Evolutionary conservation across 352 stramenopile genomes (phyloP), one percentile per base, ranked within the genome.

Genomic region (Proteromonas lacertae): DNA sequence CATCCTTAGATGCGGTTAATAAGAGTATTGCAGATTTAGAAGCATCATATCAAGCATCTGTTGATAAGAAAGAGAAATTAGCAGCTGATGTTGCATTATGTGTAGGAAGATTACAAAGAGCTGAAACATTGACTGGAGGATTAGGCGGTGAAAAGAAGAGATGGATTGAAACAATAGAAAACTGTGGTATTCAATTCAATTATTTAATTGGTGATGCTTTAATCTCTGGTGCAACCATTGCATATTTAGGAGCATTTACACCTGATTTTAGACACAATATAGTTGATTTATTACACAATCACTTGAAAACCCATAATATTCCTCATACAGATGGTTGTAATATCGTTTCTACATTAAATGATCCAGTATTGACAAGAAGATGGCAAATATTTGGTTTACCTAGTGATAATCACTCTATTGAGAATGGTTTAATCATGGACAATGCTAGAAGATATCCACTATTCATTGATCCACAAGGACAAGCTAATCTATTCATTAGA

Each of bases 401-500:
- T 7, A 66, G 64, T 3, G 72, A 88, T 43, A 74, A 64, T 19
- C 45, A 86, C 29, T 83, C 67, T 0, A 62, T 82, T 2, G 70
- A 88, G 38, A 88, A 88, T 42, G 72, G 69, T 2, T 74, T 88
- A 26, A 80, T 88, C 44, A 83, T 88, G 55, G 62, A 64, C 1
- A 56, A 65, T 16, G 69, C 66, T 37, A 55, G 72, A 4, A 62
- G 72, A 2, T 88, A 75, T 64, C 64, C 72, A 10, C 51, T 88
- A 5, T 43, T 84, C 0, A 86, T 87, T 37, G 71, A 87, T 23
- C 72, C 71, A 0, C 71, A 88, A 42, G 72, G 72, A 0, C 72
- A 88, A 52, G 72, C 67, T 0, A 88, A 87, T 37, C 58, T 68
- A 0, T 88, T 80, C 46, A 73, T 88, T 51, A 88, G 87, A 50